Conservation (phyloP, 352 stramenopile species). For the Peronospora destructor region DNA sequence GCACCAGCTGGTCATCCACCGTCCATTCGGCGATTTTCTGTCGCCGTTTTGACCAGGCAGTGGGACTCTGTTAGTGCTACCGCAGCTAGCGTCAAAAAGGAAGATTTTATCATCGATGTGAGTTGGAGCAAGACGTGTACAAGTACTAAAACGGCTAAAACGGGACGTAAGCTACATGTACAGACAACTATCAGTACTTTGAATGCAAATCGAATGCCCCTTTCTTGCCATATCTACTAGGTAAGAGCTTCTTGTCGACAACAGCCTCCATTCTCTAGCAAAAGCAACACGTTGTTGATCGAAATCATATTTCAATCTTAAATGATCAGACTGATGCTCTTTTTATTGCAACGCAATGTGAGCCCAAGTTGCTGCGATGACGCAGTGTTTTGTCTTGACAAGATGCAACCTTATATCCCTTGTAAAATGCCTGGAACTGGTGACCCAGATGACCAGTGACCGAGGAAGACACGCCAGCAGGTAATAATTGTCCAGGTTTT, state of each 20-base stretch:
- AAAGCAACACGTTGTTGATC: neutral
- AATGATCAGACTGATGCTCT: neutral
- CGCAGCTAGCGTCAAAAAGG: neutral
- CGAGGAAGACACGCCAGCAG: slow-evolving; percentile 2
- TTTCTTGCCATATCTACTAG: neutral
- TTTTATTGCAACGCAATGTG: neutral
- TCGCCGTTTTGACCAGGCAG: slow-evolving; percentile 2
- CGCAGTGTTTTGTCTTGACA: neutral
- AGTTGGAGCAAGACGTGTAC: neutral
- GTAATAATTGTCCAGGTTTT: slow-evolving; percentile 3
- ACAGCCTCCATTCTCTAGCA: slow-evolving; percentile 5
- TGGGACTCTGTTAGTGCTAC: slow-evolving; percentile 2
- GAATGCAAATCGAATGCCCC: too few relatives aligned
- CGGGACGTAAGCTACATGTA: neutral
- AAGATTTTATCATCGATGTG: neutral
- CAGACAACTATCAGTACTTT: too few relatives aligned
- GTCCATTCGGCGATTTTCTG: slow-evolving; percentile 6
- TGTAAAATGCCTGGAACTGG: slow-evolving; percentile 7
- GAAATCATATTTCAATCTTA: neutral
- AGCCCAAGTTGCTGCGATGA: slow-evolving; percentile 1
- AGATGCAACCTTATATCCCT: neutral
- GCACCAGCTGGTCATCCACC: neutral
- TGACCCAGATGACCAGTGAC: neutral
- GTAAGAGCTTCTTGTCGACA: neutral
- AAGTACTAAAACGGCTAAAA: too few relatives aligned